Evolutionary conservation across 2,329 filamentous ascomycete species (phyloP), one percentile per base, ranked within the genome.

Genomic region (Fusarium sp.): DNA sequence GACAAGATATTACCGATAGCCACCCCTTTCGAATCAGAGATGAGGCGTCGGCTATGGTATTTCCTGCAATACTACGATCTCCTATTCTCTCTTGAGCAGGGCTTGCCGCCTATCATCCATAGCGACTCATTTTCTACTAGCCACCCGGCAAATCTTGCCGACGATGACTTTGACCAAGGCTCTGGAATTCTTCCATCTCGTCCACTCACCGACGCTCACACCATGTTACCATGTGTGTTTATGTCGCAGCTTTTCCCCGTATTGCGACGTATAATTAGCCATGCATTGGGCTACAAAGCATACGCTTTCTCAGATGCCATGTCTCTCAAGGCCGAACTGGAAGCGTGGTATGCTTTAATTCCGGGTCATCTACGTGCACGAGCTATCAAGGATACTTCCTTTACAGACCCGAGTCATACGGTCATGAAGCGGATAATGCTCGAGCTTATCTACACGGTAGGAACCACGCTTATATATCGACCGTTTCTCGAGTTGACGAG

Each of bases 131-230:
- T 22, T 28, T 19, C 42, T 10, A 34, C 36, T 6, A 4, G 26
- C 0, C 50, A 59, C 12, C 58, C 61, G 2, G 55, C 39, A 7
- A 40, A 55, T 6, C 3, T 40, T 1, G 40, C 24, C 1, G 61
- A 64, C 9, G 61, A 64, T 6, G 61, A 61, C 5, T 61, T 57
- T 9, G 61, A 65, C 8, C 55, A 61, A 1, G 45, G 46, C 10
- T 32, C 38, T 1, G 7, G 29, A 0, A 12, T 15, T 6, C 1
- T 64, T 7, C 22, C 19, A 11, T 22, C 53, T 2, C 56, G 43
- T 1, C 42, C 39, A 10, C 4, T 7, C 1, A 32, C 39, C 11
- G 54, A 47, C 7, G 3, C 43, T 6, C 12, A 55, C 15, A 6
- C 15, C 2, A 36, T 53, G 6, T 40, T 57, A 4, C 19, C 46